Evolutionary conservation across 2,329 filamentous ascomycete species (phyloP).

Genomic region (Lachnellula subtilissima): DNA sequence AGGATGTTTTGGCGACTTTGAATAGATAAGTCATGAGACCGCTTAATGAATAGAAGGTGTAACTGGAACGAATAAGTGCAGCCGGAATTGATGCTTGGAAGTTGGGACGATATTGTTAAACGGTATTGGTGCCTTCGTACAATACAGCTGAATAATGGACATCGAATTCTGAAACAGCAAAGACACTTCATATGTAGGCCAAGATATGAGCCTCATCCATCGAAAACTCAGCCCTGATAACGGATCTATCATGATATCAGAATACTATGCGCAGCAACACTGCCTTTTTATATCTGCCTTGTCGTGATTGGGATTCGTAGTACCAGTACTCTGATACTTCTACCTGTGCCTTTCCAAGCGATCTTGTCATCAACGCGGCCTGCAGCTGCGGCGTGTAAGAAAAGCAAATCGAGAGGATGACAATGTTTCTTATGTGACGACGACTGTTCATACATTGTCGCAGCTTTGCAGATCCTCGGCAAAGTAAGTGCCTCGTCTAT

Average conservation of each 20-base stretch:
- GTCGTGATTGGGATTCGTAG: too few species aligned
- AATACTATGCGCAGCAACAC: neutral
- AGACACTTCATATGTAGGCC: neutral
- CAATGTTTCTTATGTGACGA: neutral
- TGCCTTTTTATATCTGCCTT: too few species aligned
- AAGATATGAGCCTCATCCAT: neutral
- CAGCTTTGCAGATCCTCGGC: neutral
- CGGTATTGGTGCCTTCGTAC: neutral
- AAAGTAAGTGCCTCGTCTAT: too few species aligned
- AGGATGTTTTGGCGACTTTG: too few species aligned
- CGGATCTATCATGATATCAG: neutral
- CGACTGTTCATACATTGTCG: neutral
- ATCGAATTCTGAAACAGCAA: neutral
- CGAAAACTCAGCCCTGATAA: neutral
- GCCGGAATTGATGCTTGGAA: neutral
- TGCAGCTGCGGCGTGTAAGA: neutral
- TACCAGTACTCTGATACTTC: too few species aligned
- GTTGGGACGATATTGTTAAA: too few species aligned
- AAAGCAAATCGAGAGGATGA: neutral
- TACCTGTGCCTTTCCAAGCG: neutral
- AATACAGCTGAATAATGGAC: neutral
- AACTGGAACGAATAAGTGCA: neutral
- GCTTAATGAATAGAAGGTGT: neutral
- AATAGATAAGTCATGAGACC: too few species aligned
- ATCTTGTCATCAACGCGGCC: neutral